Conservation (phyloP, 768 basidiomycete genomes). For the Boletus tomentosulus region DNA sequence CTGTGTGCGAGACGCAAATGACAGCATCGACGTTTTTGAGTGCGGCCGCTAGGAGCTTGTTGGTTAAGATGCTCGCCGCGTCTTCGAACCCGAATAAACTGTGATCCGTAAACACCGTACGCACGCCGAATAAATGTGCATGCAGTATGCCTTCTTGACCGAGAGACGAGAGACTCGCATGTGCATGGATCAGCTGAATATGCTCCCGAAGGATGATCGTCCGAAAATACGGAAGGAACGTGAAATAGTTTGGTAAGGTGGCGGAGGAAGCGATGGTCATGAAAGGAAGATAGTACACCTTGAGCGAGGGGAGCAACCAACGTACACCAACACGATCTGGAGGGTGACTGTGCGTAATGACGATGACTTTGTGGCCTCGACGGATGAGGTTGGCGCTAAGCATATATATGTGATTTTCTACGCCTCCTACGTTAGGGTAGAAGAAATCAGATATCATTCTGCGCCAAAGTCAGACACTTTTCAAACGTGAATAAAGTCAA, state of each 20-base stretch:
- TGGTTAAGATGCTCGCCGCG: constrained; percentile 94
- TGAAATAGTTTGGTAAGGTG: constrained; percentile 91
- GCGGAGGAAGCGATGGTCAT: constrained; percentile 86
- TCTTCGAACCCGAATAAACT: constrained; percentile 96
- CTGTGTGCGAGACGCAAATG: constrained; percentile 95
- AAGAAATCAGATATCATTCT: constrained; percentile 99
- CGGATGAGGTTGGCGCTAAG: constrained; percentile 77
- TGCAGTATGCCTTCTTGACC: constrained; percentile 93
- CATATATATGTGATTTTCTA: constrained; percentile 96
- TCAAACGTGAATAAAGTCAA: not conserved
- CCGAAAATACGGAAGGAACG: constrained; percentile 87
- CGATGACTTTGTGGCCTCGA: constrained; percentile 88
- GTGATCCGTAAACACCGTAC: constrained; percentile 96
- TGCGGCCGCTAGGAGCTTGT: constrained; percentile 86
- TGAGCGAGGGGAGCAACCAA: constrained; percentile 82
- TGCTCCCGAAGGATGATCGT: constrained; percentile 84
- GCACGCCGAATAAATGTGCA: constrained; percentile 78
- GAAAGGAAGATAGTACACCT: constrained; percentile 93
- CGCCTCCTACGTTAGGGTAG: constrained; percentile 89
- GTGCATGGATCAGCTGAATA: constrained; percentile 85
- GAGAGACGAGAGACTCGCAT: constrained; percentile 85
- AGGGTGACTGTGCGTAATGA: constrained; percentile 89
- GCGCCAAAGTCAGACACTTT: not conserved
- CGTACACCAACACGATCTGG: constrained; percentile 85
- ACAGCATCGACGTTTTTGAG: constrained; percentile 90